Conservation (phyloP, 2,329 filamentous ascomycete species). For the Fusarium redolens region DNA sequence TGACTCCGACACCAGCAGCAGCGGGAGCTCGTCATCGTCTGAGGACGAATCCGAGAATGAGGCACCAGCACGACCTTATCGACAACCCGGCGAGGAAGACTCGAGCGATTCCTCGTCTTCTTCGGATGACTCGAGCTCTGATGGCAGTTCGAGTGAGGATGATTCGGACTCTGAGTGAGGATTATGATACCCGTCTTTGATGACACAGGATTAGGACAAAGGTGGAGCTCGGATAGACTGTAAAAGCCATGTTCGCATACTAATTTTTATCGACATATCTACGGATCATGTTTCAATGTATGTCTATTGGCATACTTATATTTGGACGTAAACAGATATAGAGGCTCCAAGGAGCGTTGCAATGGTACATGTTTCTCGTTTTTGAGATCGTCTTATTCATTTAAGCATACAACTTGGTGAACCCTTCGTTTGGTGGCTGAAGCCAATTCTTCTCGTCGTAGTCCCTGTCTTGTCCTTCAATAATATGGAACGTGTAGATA, state of each 20-base stretch:
- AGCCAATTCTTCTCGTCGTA: conserved; percentile 96
- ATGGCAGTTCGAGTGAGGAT: conserved; percentile 44
- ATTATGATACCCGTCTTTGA: conserved; percentile 24
- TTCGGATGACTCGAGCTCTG: conserved; percentile 50
- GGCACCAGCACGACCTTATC: conserved; percentile 39
- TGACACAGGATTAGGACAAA: conserved; percentile 13
- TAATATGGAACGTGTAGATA: conserved; percentile 98
- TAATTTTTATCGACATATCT: conserved; percentile 41
- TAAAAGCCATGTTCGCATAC: conserved; percentile 34
- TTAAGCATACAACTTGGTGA: conserved; percentile 72
- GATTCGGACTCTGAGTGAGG: conserved; percentile 40
- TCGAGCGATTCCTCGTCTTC: conserved; percentile 48
- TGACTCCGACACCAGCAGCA: conserved; percentile 50
- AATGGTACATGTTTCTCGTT: neutral
- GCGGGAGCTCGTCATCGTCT: conserved; percentile 51
- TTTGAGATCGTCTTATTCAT: neutral
- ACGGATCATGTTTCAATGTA: conserved; percentile 23
- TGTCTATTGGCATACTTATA: conserved; percentile 20
- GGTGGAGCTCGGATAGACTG: conserved; percentile 40
- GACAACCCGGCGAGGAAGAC: conserved; percentile 45
- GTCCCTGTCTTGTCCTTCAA: conserved; percentile 77
- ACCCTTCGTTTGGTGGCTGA: conserved; percentile 83
- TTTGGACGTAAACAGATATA: conserved; percentile 10
- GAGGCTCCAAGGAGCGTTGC: conserved; percentile 4
- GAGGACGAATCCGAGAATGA: conserved; percentile 48